phyloP scores from a whole-genome alignment of 768 basidiomycete species.

The Suillus lakei region DNA sequence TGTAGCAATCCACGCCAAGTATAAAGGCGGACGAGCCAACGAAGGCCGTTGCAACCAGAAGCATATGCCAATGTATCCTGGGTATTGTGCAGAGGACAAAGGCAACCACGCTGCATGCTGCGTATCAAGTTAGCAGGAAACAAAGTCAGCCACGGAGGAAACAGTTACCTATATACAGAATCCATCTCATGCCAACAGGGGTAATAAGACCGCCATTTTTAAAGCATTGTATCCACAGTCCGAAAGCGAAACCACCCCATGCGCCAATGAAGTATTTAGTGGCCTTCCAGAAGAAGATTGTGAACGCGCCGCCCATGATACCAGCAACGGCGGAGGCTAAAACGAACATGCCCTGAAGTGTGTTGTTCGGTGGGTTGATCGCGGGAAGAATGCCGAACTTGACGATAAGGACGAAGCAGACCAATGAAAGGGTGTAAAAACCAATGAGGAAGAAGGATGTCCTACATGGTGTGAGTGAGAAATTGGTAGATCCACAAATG shows the following conservation, averaged over 20 bases:
- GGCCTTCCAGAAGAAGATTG: constrained; percentile 93
- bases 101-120: constrained; percentile 74
- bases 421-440: constrained; percentile 86
- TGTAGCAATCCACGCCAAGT: constrained; percentile 92
- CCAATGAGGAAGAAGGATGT: constrained; percentile 93
- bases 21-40: constrained; percentile 92
- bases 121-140: constrained; percentile 25
- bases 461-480: constrained; percentile 48
- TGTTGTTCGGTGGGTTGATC: constrained; percentile 77
- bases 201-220: constrained; percentile 80
- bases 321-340: constrained; percentile 82
- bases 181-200: constrained; percentile 83
- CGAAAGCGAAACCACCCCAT: constrained; percentile 78
- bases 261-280: constrained; percentile 77
- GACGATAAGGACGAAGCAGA: constrained; percentile 86
- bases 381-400: constrained; percentile 87
- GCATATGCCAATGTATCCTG: constrained; percentile 84
- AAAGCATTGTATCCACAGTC: constrained; percentile 87
- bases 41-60: constrained; percentile 85
- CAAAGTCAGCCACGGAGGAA: constrained; percentile 16
- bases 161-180: constrained; percentile 78
- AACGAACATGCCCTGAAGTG: constrained; percentile 89
- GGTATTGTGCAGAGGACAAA: constrained; percentile 87
- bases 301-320: constrained; percentile 79
- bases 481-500: constrained; percentile 8